Conservation (phyloP, 2,329 filamentous ascomycete genomes). For the Cryphonectria carpinicola region DNA sequence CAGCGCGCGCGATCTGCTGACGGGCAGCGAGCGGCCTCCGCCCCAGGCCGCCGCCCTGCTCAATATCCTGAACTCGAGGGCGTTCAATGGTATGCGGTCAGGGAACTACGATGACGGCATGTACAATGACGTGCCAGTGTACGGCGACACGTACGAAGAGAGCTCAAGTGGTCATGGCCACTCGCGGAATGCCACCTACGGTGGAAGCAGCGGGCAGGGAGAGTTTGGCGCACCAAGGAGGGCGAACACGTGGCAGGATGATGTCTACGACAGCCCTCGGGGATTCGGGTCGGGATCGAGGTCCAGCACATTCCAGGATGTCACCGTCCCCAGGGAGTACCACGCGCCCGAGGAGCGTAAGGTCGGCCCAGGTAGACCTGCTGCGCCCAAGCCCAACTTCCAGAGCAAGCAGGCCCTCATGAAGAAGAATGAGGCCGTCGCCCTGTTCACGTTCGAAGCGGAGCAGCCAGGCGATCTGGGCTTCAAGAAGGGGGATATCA, state of each 20-base stretch:
- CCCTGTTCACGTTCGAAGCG: constrained; percentile 91
- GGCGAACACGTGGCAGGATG: constrained; percentile 75
- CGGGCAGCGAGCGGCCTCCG: constrained; percentile 76
- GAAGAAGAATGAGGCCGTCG: constrained; percentile 81
- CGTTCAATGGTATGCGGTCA: constrained; percentile 71
- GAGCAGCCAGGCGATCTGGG: constrained; percentile 90
- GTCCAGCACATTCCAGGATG: constrained; percentile 55
- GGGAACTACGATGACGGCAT: constrained; percentile 62
- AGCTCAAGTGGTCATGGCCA: constrained; percentile 71
- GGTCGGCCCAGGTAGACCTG: constrained; percentile 73
- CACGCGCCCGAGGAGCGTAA: constrained; percentile 49
- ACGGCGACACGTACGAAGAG: constrained; percentile 81
- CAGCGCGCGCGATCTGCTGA: constrained; percentile 81
- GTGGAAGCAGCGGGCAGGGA: constrained; percentile 48
- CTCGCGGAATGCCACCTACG: constrained; percentile 43
- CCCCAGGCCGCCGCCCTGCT: constrained; percentile 83
- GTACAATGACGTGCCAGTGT: constrained; percentile 94
- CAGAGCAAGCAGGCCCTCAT: constrained; percentile 58
- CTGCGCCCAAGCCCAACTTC: constrained; percentile 89
- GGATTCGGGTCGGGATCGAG: constrained; percentile 46
- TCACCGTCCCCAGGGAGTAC: constrained; percentile 34
- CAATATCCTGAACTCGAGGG: constrained; percentile 79
- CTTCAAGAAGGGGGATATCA: constrained; percentile 97
- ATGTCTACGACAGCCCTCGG: constrained; percentile 68
- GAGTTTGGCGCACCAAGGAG: constrained; percentile 63